phyloP scores from a whole-genome alignment of 163 green algal species.

The Scenedesmus sp. region DNA sequence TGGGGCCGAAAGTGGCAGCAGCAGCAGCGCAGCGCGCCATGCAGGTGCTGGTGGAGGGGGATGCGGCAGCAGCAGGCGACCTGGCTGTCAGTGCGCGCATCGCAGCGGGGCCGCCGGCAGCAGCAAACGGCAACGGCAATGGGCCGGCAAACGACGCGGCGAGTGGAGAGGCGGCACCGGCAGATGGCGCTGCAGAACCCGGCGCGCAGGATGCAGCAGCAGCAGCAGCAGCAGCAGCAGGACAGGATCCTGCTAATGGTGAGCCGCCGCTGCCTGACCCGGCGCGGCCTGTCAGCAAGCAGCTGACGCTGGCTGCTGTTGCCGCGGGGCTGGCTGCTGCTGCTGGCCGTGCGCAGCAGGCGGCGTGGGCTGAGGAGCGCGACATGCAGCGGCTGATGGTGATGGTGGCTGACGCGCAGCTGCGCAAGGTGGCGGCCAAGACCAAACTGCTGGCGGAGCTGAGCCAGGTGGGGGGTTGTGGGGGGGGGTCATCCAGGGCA shows the following conservation, averaged over 20 bases:
- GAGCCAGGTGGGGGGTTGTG: background rate
- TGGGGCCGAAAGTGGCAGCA: conserved; percentile 83
- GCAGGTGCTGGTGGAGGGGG: conserved; percentile 77
- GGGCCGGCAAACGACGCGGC: conserved; percentile 77
- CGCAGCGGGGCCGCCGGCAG: background rate
- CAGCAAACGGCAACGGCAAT: conserved; percentile 15
- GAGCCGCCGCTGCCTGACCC: conserved; percentile 35
- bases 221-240: conserved; percentile 33
- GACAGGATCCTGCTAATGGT: background rate
- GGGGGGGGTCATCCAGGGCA: too few relatives aligned
- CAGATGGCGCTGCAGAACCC: conserved; percentile 77
- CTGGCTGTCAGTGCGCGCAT: conserved; percentile 34
- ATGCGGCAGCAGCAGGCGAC: conserved; percentile 52
- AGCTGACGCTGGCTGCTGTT: conserved; percentile 62
- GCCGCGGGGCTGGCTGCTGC: conserved; percentile 83
- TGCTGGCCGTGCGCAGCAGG: conserved; percentile 79
- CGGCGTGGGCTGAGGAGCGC: conserved; percentile 88
- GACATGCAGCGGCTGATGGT: conserved; percentile 85
- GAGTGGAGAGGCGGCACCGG: conserved; percentile 78
- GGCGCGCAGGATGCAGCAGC: conserved; percentile 4
- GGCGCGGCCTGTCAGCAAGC: conserved; percentile 5
- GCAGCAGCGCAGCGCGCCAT: conserved; percentile 86
- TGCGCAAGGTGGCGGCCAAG: conserved; percentile 65
- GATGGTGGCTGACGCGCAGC: conserved; percentile 68
- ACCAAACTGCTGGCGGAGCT: conserved; percentile 34